phyloP scores from a whole-genome alignment of 495 filamentous ascomycete species.

The Aspergillus baeticus region DNA sequence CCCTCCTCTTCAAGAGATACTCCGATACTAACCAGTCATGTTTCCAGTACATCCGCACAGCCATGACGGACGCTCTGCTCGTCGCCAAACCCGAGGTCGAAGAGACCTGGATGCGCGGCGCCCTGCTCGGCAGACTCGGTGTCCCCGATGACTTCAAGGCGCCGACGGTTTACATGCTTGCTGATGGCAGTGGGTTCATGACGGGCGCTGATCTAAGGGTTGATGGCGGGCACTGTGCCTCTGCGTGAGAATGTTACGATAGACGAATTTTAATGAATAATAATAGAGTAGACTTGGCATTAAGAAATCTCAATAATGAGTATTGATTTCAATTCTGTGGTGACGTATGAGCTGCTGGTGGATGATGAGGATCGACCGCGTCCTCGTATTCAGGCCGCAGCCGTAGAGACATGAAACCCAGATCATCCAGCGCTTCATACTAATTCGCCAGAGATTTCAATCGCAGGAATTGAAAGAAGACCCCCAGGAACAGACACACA shows the following conservation, averaged over 20 bases:
- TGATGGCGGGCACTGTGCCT: constrained; percentile 42
- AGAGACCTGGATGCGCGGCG: constrained; percentile 36
- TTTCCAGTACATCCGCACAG: constrained; percentile 21
- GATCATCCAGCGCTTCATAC: no score
- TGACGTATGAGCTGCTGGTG: no score
- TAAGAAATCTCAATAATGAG: no score
- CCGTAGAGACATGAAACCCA: no score
- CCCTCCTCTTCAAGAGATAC: constrained; percentile 26
- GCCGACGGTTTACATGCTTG: constrained; percentile 42
- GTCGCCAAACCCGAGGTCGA: constrained; percentile 59
- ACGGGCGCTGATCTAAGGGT: constrained; percentile 39
- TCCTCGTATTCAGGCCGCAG: no score
- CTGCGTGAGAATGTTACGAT: constrained; percentile 16
- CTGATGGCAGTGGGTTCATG: constrained; percentile 41
- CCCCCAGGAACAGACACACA: no score
- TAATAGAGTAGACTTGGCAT: neutral
- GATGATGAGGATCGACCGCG: no score
- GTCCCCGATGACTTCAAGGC: constrained; percentile 42
- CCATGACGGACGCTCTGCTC: constrained; percentile 37
- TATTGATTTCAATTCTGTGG: no score
- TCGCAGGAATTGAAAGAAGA: no score
- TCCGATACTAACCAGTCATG: no score
- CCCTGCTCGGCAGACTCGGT: constrained; percentile 39
- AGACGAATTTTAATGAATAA: neutral
- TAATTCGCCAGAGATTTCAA: no score